Evolutionary conservation across 305 asterid genomes (phyloP).

Genomic region (Plantago coronopus): DNA sequence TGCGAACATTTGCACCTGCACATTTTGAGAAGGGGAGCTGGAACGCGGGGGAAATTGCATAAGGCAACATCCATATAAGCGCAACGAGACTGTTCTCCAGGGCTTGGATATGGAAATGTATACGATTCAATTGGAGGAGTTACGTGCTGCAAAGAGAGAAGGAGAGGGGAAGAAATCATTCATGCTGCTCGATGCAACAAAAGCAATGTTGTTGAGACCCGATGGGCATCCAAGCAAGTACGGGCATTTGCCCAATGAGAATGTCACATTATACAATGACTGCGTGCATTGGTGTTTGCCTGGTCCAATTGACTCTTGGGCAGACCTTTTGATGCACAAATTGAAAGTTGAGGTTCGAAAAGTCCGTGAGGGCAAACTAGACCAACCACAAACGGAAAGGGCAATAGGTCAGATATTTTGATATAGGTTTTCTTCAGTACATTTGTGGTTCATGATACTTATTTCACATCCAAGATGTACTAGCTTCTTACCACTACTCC

Average conservation of each 20-base stretch:
- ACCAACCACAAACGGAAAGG: slow-evolving; percentile 22
- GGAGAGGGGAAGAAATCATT: slow-evolving; percentile 35
- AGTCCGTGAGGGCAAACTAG: slow-evolving; percentile 12
- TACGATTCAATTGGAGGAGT: slow-evolving; percentile 54
- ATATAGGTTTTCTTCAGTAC: not conserved
- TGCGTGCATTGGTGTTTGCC: slow-evolving; percentile 88
- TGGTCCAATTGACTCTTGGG: slow-evolving; percentile 74
- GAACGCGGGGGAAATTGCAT: slow-evolving; percentile 69
- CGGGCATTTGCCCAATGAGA: slow-evolving; percentile 55
- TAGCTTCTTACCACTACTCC: too few relatives aligned
- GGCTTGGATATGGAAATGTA: slow-evolving; percentile 46
- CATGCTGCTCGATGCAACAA: slow-evolving; percentile 48
- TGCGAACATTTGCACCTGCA: slow-evolving; percentile 68
- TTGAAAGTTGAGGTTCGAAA: slow-evolving; percentile 37
- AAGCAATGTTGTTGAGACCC: slow-evolving; percentile 62
- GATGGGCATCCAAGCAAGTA: slow-evolving; percentile 79
- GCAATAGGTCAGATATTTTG: slow-evolving; percentile 14
- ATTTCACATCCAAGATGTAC: too few relatives aligned
- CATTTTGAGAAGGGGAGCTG: slow-evolving; percentile 76
- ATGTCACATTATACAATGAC: slow-evolving; percentile 44
- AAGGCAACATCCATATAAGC: slow-evolving; percentile 48
- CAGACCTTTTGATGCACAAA: slow-evolving; percentile 50
- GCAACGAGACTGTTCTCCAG: slow-evolving; percentile 42
- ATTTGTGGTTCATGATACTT: too few relatives aligned
- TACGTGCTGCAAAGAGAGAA: slow-evolving; percentile 37